These are phyloP conservation scores for Fusarium sp. DNA, from an alignment of 2,329 filamentous ascomycete genomes.

Conservation along the genomic window DNA sequence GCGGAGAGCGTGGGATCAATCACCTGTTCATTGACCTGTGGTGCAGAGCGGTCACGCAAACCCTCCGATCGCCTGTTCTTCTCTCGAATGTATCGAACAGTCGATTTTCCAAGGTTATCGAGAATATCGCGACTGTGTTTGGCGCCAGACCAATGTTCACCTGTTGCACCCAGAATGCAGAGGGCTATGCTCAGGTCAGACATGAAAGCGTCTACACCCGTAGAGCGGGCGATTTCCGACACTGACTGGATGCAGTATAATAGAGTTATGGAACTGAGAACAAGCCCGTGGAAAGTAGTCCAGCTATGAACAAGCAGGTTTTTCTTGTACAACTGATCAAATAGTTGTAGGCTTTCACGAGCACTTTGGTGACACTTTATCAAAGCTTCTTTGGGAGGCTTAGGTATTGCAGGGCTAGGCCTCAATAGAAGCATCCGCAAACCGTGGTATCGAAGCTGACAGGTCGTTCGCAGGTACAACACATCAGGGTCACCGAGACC, in stretches of 20 bases:
- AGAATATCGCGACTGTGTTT: slow-evolving; percentile 56
- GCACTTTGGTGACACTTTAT: slow-evolving; percentile 54
- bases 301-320: slow-evolving; percentile 58
- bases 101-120: slow-evolving; percentile 49
- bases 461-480: slow-evolving; percentile 44
- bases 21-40: neutral
- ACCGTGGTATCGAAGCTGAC: slow-evolving; percentile 57
- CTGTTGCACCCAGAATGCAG: slow-evolving; percentile 59
- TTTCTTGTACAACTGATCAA: slow-evolving; percentile 53
- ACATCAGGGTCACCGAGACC: slow-evolving; percentile 10
- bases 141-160: slow-evolving; percentile 61
- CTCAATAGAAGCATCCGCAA: slow-evolving; percentile 58
- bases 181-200: slow-evolving; percentile 52
- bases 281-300: slow-evolving; percentile 57
- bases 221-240: slow-evolving; percentile 49
- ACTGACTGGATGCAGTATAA: slow-evolving; percentile 60
- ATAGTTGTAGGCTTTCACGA: slow-evolving; percentile 50
- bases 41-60: neutral
- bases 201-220: slow-evolving; percentile 51
- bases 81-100: slow-evolving; percentile 41
- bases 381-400: slow-evolving; percentile 52
- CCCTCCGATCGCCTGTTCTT: neutral
- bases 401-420: slow-evolving; percentile 60
- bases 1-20: neutral
- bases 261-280: slow-evolving; percentile 58